Evolutionary conservation across 495 filamentous ascomycete species (phyloP), one percentile per base, ranked within the genome.

Genomic region (Lindgomyces ingoldianus): DNA sequence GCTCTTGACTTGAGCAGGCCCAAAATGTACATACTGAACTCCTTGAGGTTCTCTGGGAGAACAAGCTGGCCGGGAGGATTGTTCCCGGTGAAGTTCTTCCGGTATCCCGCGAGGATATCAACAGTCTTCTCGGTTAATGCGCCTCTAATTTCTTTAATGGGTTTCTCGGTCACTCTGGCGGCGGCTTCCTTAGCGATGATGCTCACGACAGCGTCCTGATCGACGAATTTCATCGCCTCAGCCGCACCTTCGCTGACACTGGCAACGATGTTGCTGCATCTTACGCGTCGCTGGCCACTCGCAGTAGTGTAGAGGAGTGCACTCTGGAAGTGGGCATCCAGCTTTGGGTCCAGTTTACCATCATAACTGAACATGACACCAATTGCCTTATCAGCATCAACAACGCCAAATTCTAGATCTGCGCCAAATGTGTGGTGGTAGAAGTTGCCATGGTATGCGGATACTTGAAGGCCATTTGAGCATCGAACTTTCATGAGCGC

Each of bases 401-500:
- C 85, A 46, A 89, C 83, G 12, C 93, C 95, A 68, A 99, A 90
- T 73, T 99, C 94, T 21, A 99, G 85, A 75, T 99, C 94, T 14
- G 94, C 93, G 6, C 91, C 91, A 65, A 96, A 93, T 3, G 90
- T 90, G 77, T 96, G 91, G 69, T 99, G 94, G 49, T 91, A 81
- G 69, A 98, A 98, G 78, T 98, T 98, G 59, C 94, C 94, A 67
- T 95, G 90, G 72, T 98, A 99, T 27, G 86, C 85, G 19, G 91
- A 87, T 16, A 99, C 90, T 76, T 99, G 94, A 27, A 99, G 83
- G 16, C 94, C 94, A 72, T 95, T 98, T 8, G 91, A 96, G 77
- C 94, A 99, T 46, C 94, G 88, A 54, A 98, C 94, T 80, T 99
- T 99, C 91, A 99, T 94, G 68, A 98, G 81, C 8, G 92, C 91